These are phyloP conservation scores for Betula pendula DNA, from an alignment of 306 rosid genomes.

Conservation along the genomic window DNA sequence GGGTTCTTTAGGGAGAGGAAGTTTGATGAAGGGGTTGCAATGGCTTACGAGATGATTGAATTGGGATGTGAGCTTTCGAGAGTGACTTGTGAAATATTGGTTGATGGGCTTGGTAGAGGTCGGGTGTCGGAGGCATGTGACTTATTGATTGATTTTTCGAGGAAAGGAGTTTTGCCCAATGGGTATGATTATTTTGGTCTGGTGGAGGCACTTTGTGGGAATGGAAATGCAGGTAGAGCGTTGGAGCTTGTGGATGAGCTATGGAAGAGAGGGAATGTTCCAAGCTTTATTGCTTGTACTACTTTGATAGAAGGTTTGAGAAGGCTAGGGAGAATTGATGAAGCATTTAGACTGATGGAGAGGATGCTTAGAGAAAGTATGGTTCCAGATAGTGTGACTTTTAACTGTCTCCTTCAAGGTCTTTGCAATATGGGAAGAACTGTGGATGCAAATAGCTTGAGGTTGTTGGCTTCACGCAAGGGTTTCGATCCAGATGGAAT, in stretches of 20 bases:
- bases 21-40: constrained; percentile 66
- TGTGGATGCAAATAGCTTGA: constrained; percentile 61
- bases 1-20: constrained; percentile 73
- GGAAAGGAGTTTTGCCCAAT: constrained; percentile 55
- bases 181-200: constrained; percentile 65
- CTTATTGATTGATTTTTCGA: constrained; percentile 53
- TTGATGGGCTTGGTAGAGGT: constrained; percentile 66
- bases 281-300: constrained; percentile 65
- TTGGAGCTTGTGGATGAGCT: constrained; percentile 61
- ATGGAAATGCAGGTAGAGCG: constrained; percentile 45
- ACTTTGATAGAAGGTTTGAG: constrained; percentile 77
- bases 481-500: constrained; percentile 61
- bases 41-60: constrained; percentile 83
- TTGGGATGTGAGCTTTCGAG: constrained; percentile 52
- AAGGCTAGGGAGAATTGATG: constrained; percentile 43
- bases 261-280: constrained; percentile 59
- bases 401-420: constrained; percentile 63
- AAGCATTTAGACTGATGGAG: constrained; percentile 46
- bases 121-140: constrained; percentile 48
- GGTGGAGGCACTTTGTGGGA: constrained; percentile 54
- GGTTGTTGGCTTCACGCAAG: constrained; percentile 57
- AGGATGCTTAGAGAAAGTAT: constrained; percentile 65
- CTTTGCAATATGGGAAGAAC: constrained; percentile 56
- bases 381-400: constrained; percentile 68
- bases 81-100: constrained; percentile 80